A percentile compares a stretch with the other conserved stretches of the same genome.
phyloP scores from a whole-genome alignment of 495 filamentous ascomycete genomes.

The Neurospora sp. region DNA sequence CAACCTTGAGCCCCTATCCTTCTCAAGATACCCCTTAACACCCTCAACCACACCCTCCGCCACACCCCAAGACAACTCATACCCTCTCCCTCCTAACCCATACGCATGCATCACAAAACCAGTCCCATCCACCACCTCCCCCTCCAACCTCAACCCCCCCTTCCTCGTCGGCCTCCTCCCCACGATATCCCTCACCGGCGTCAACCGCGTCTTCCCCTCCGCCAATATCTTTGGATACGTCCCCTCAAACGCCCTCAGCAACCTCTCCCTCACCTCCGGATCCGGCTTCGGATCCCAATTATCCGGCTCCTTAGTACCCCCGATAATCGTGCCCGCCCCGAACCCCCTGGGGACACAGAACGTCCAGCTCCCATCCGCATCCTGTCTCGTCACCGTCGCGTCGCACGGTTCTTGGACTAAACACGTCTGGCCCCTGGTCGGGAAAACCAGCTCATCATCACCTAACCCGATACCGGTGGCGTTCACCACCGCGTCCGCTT shows the following conservation, averaged over 20 bases:
- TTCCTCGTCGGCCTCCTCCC: constrained; percentile 27
- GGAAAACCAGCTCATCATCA: constrained; percentile 44
- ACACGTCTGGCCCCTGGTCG: constrained; percentile 42
- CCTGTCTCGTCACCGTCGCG: constrained; percentile 49
- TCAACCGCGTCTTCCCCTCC: constrained; percentile 16
- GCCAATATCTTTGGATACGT: constrained; percentile 31
- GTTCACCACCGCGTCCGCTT: constrained; percentile 45
- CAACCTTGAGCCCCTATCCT: constrained; percentile 3
- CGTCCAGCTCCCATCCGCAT: constrained; percentile 48
- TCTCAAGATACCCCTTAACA: constrained; percentile 16
- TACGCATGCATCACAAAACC: constrained; percentile 51
- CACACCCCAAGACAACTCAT: constrained; percentile 40
- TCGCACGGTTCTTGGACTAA: constrained; percentile 33
- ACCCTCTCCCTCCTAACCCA: constrained; percentile 52
- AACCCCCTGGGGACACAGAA: constrained; percentile 52
- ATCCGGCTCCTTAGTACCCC: constrained; percentile 51
- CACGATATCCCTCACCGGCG: constrained; percentile 34
- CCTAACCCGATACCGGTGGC: constrained; percentile 48
- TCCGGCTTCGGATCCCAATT: constrained; percentile 45
- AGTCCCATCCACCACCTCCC: constrained; percentile 23
- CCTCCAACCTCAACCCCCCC: constrained; percentile 35
- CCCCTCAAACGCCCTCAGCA: constrained; percentile 33
- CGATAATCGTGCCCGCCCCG: constrained; percentile 51
- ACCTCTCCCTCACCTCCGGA: constrained; percentile 31
- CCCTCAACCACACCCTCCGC: constrained; percentile 30